Evolutionary conservation across 495 filamentous ascomycete genomes (phyloP).

Genomic region (Daldinia caldariorum): DNA sequence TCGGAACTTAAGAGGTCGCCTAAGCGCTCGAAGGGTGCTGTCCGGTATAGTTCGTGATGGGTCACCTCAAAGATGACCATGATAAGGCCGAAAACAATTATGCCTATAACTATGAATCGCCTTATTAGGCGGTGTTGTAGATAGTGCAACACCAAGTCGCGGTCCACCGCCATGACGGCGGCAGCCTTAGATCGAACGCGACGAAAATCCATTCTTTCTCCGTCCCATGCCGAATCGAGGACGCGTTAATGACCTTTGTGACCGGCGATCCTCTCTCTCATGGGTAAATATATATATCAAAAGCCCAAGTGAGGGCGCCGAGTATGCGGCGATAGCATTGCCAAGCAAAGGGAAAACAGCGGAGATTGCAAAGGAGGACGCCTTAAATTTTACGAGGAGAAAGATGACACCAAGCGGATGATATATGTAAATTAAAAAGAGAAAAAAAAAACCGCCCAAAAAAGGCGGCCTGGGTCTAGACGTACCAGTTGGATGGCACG

Average conservation of each 20-base stretch:
- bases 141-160: conserved; percentile 35
- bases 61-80: conserved; percentile 40
- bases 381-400: conserved; percentile 17
- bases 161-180: conserved; percentile 21
- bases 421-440: conserved; percentile 14
- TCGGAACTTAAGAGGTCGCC: not conserved
- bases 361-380: conserved; percentile 8
- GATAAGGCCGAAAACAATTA: conserved; percentile 28
- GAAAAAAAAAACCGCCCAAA: no score
- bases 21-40: conserved; percentile 24
- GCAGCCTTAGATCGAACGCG: conserved; percentile 12
- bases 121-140: conserved; percentile 28
- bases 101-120: conserved; percentile 29
- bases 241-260: conserved; percentile 20
- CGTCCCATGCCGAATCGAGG: conserved; percentile 28
- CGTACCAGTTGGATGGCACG: conserved; percentile 26
- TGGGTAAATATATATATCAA: conserved; percentile 16
- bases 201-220: conserved; percentile 17
- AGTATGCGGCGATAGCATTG: conserved; percentile 14
- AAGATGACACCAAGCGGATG: not conserved
- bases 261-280: conserved; percentile 38
- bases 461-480: not conserved
- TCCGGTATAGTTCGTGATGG: conserved; percentile 40
- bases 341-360: conserved; percentile 2
- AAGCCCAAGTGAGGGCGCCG: conserved; percentile 22